These are phyloP conservation scores for Penicillium verhagenii DNA, from an alignment of 495 filamentous ascomycete genomes.

Conservation along the genomic window DNA sequence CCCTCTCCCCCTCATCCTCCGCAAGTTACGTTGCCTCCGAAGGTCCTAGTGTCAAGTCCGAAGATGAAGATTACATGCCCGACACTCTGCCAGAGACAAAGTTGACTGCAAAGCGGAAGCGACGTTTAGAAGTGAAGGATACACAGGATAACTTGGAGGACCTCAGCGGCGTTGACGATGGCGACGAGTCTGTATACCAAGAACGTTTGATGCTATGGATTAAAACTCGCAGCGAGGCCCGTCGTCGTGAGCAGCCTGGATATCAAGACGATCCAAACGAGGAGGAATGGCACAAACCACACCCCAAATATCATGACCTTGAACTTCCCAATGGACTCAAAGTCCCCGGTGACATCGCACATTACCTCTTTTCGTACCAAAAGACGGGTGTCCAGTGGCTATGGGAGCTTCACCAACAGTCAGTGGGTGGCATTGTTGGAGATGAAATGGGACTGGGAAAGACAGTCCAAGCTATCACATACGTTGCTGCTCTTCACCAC, in stretches of 20 bases:
- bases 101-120: constrained; percentile 34
- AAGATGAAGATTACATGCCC: constrained; percentile 36
- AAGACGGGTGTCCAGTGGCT: constrained; percentile 95
- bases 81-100: constrained; percentile 28
- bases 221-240: constrained; percentile 62
- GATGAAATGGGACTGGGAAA: constrained; percentile 99
- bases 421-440: constrained; percentile 90
- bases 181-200: constrained; percentile 83
- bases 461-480: constrained; percentile 91
- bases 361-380: constrained; percentile 90
- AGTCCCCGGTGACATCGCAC: constrained; percentile 87
- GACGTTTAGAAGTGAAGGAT: constrained; percentile 20
- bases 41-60: constrained; percentile 26
- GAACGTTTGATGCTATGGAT: constrained; percentile 74
- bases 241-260: constrained; percentile 43
- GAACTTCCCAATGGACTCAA: constrained; percentile 70
- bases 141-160: constrained; percentile 57
- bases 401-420: constrained; percentile 85
- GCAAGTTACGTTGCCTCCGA: constrained; percentile 39
- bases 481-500: constrained; percentile 86
- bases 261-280: constrained; percentile 27
- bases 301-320: constrained; percentile 74
- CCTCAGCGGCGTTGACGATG: constrained; percentile 80
- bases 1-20: constrained; percentile 39
- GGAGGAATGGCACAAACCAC: constrained; percentile 82